phyloP scores from a whole-genome alignment of 192 early-diverging fungal genomes.

The Coemansia sp. region DNA sequence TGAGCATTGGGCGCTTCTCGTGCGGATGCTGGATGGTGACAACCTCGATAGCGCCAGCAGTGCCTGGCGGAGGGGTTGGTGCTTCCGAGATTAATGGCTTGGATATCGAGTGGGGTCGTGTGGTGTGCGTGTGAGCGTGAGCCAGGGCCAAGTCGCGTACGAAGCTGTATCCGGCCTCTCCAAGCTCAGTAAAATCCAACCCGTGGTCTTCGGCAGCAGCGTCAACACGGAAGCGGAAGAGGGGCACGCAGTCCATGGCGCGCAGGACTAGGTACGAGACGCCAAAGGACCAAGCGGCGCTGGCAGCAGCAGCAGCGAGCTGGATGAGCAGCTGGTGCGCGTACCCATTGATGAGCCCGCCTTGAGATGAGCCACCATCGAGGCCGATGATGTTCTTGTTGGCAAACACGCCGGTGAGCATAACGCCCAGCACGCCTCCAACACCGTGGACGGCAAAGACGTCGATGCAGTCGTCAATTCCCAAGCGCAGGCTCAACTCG shows the following conservation, averaged over 20 bases:
- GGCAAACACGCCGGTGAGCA: constrained; percentile 94
- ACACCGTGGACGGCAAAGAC: constrained; percentile 78
- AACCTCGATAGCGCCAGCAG: neutral
- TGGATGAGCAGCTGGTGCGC: constrained; percentile 69
- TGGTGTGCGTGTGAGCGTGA: constrained; percentile 2
- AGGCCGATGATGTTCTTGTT: constrained; percentile 69
- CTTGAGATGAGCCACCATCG: constrained; percentile 54
- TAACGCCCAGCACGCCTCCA: constrained; percentile 71
- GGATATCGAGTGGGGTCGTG: neutral
- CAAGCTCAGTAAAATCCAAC: constrained; percentile 54
- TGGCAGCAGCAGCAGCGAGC: constrained; percentile 62
- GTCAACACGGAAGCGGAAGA: constrained; percentile 56
- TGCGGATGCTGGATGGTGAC: constrained; percentile 2
- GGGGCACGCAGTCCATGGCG: constrained; percentile 58
- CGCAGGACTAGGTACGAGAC: constrained; percentile 58
- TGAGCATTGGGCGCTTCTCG: neutral
- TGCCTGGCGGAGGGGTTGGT: neutral
- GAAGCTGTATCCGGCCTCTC: constrained; percentile 54
- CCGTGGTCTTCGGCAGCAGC: constrained; percentile 56
- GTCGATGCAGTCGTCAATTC: constrained; percentile 81
- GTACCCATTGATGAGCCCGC: constrained; percentile 71
- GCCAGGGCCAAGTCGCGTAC: constrained; percentile 22
- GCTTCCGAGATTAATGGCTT: neutral
- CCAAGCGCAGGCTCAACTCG: constrained; percentile 62
- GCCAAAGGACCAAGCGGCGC: constrained; percentile 63